phyloP scores from a whole-genome alignment of 345 rosid genomes.

The Sisymbrium irio region DNA sequence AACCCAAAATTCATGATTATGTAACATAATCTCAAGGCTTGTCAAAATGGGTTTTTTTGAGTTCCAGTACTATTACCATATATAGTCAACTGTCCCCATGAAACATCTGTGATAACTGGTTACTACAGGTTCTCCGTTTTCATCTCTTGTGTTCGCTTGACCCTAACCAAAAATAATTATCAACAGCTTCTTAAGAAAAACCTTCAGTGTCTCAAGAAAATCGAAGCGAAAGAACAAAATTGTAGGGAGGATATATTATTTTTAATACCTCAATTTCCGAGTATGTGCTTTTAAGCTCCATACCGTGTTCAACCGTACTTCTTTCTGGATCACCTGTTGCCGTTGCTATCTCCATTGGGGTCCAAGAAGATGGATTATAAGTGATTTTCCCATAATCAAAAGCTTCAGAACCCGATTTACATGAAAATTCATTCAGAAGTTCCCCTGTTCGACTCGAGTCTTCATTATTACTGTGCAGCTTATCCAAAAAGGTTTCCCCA shows the following conservation, averaged over 20 bases:
- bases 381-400: conserved; percentile 30
- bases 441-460: conserved; percentile 23
- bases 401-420: conserved; percentile 37
- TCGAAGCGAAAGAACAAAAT: neutral
- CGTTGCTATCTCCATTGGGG: conserved; percentile 71
- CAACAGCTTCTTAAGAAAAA: neutral
- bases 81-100: conserved; percentile 93
- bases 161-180: conserved; percentile 48
- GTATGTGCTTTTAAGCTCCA: conserved; percentile 77
- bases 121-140: conserved; percentile 73
- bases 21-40: too few relatives aligned
- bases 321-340: conserved; percentile 73
- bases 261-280: conserved; percentile 77
- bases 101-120: conserved; percentile 90
- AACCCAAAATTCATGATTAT: too few relatives aligned
- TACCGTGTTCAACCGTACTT: conserved; percentile 58
- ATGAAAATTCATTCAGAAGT: conserved; percentile 37
- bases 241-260: conserved; percentile 1
- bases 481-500: conserved; percentile 45
- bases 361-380: conserved; percentile 76
- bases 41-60: too few relatives aligned
- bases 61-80: conserved; percentile 51
- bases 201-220: neutral
- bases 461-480: conserved; percentile 42
- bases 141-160: conserved; percentile 62